Percentiles rank a stretch among this genome's conserved stretches.
phyloP scores from a whole-genome alignment of 2,329 filamentous ascomycete species.

The Periconia digitata region DNA sequence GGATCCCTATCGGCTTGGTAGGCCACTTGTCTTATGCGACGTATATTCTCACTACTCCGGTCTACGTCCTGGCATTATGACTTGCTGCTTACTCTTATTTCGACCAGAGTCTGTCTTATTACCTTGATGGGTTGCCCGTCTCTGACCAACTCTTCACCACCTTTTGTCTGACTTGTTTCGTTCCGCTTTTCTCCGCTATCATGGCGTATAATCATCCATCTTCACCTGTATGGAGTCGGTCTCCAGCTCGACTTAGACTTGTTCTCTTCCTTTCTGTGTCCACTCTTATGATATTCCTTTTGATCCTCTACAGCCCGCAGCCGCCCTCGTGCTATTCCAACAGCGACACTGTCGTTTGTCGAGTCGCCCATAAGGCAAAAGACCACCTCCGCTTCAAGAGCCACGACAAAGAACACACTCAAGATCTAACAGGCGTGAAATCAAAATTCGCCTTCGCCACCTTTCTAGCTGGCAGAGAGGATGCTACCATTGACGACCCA shows the following conservation, averaged over 20 bases:
- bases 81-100: background rate
- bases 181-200: background rate
- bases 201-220: background rate
- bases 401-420: background rate
- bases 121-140: background rate
- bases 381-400: background rate
- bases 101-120: background rate
- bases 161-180: background rate
- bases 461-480: conserved; percentile 28
- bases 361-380: conserved; percentile 5
- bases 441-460: conserved; percentile 42
- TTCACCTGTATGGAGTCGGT: background rate
- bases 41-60: too few relatives aligned
- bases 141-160: background rate
- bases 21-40: too few relatives aligned
- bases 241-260: background rate
- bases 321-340: conserved; percentile 2
- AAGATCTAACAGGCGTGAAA: conserved; percentile 10
- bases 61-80: background rate
- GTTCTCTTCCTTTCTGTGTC: background rate
- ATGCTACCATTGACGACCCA: conserved; percentile 33
- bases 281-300: background rate
- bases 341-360: conserved; percentile 6
- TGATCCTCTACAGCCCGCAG: conserved; percentile 8
- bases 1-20: too few relatives aligned